These are phyloP conservation scores for Fusarium staphyleae DNA, from an alignment of 2,329 filamentous ascomycete species.

Conservation along the genomic window DNA sequence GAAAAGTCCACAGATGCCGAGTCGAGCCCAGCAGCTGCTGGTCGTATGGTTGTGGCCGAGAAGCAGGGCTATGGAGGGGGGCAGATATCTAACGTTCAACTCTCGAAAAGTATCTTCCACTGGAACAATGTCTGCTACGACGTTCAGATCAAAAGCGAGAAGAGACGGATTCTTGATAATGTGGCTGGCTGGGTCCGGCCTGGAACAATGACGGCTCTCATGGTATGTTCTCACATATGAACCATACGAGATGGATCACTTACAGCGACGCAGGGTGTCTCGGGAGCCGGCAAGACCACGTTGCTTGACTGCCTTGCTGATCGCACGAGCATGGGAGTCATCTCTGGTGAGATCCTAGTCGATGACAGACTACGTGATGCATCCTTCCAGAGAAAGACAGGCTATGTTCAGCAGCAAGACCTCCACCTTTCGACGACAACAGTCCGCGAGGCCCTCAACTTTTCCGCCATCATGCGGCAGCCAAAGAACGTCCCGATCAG, in stretches of 20 bases:
- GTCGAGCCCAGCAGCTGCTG: constrained; percentile 13
- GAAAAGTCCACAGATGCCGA: constrained; percentile 18
- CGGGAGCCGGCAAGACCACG: constrained; percentile 87
- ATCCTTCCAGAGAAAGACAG: constrained; percentile 86
- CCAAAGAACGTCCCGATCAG: constrained; percentile 68
- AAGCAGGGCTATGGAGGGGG: constrained; percentile 21
- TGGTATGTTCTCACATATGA: constrained; percentile 54
- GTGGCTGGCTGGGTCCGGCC: constrained; percentile 92
- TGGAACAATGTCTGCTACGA: constrained; percentile 80
- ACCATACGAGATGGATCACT: not conserved
- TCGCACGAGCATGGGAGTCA: constrained; percentile 83
- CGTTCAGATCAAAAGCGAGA: constrained; percentile 75
- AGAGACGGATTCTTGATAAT: constrained; percentile 76
- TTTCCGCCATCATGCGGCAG: constrained; percentile 84
- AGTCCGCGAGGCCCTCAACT: constrained; percentile 82
- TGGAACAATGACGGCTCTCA: constrained; percentile 82
- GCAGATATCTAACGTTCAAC: constrained; percentile 37
- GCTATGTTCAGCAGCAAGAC: constrained; percentile 89
- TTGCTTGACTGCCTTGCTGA: constrained; percentile 83
- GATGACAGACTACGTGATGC: constrained; percentile 69
- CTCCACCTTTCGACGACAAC: constrained; percentile 81
- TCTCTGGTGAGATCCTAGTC: constrained; percentile 77
- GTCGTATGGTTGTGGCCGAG: constrained; percentile 6
- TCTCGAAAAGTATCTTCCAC: constrained; percentile 76
- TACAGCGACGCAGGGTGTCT: constrained; percentile 55